phyloP scores from a whole-genome alignment of 441 rosid genomes.

The Pelargonium citronellum region DNA sequence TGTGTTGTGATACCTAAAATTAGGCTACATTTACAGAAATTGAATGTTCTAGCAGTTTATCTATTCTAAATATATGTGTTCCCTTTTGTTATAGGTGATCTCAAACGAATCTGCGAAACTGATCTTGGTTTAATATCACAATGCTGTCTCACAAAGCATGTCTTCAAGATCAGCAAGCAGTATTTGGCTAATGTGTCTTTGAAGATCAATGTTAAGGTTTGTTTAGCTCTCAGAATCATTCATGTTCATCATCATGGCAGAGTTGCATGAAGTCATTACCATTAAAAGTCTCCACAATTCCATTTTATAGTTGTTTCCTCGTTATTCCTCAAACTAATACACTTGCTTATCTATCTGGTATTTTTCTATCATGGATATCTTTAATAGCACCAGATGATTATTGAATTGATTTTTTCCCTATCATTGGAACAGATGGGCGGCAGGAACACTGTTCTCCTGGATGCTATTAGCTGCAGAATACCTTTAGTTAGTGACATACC shows the following conservation, averaged over 20 bases:
- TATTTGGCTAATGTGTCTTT: slow-evolving; percentile 81
- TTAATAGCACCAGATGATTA: background rate
- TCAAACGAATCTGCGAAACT: slow-evolving; percentile 89
- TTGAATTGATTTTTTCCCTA: background rate
- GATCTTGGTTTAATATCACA: slow-evolving; percentile 84
- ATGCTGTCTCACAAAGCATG: slow-evolving; percentile 82
- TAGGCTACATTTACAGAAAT: background rate
- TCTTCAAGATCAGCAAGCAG: slow-evolving; percentile 84
- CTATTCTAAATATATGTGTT: slow-evolving; percentile 6
- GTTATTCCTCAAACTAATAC: background rate
- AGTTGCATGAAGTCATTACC: background rate
- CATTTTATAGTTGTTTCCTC: too few species aligned
- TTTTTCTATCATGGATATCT: background rate
- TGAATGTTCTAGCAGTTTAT: background rate
- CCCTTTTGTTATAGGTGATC: slow-evolving; percentile 47
- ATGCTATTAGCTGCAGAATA: slow-evolving; percentile 87
- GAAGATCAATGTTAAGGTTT: slow-evolving; percentile 84
- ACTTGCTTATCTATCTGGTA: background rate
- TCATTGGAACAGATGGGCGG: slow-evolving; percentile 76
- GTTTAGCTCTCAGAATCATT: slow-evolving; percentile 8
- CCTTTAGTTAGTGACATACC: slow-evolving; percentile 94
- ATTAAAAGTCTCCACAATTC: background rate
- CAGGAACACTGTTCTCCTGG: slow-evolving; percentile 86
- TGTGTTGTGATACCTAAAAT: background rate
- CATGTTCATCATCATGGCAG: background rate